Base-by-base conservation (phyloP, 352 stramenopile genomes). In the Globisporangium cylindrosporum region DNA sequence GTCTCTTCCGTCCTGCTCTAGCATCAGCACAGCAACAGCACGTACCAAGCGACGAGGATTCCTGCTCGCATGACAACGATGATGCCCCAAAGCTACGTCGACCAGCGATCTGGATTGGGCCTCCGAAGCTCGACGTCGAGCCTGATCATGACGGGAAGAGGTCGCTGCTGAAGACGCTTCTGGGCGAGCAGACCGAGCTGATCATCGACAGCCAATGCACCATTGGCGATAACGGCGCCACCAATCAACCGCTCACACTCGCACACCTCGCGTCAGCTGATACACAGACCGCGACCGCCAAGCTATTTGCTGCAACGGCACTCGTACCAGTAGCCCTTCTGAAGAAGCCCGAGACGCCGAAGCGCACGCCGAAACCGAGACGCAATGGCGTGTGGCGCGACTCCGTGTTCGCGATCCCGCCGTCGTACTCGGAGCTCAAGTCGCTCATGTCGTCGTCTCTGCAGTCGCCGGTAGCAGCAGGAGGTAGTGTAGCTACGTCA, bases 51-150 rank as follows among this genome's bases (percentile, higher is more conserved):
- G 18, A 51, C 2, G 9, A 14, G 10, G 5, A 25, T 10, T 58
- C 46, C n/a, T 55, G 7, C 0, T 29, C 18, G 6, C 24, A 56
- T 41, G 25, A 55, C 15, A 20, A 56, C 1, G 20, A 10, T 25
- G 1, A 1, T 24, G 22, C 48, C 1, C 46, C 57, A 22, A 70
- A 70, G 48, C 20, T 62, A 7, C 65, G 65, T 4, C 58, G 65
- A n/a, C 65, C 57, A 14, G 65, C 58, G 58, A 70, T 70, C 65
- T 64, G 65, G 65, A 66, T 70, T 20, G 58, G 46, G 1, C 65
- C 65, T 4, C 58, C 65, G 3, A 64, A 51, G 34, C 58, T 70
- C 15, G 48, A 53, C 9, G 14, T 56, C 14, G 57, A 56, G 36
- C 14, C 25, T 20, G 48, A 62, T 10, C 34, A 29, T 18, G 25